Base-by-base conservation (phyloP, 306 rosid genomes). In the Alnus rubra region DNA sequence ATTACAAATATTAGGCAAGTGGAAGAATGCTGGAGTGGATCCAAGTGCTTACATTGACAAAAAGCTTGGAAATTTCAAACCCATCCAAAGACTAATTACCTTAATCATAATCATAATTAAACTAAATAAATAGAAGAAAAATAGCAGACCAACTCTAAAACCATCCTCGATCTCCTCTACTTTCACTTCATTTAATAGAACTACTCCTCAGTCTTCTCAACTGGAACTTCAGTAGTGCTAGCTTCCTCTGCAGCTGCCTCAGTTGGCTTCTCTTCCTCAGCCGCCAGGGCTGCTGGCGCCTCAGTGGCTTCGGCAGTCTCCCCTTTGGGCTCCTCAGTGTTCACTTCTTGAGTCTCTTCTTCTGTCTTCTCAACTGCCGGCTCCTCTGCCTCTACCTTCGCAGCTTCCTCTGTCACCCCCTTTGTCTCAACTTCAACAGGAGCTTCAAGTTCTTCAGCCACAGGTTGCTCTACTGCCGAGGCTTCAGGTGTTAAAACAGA, bases 201-300 rank as follows among this genome's bases (percentile, higher is more conserved):
- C 77, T 82, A 94, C 23, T 88, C 92, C 60, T 90, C 96, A 42
- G 80, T 51, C 79, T 85, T 90, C 87, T 86, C 92, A 84, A 69
- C 70, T 1, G 87, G 77, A 53, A 71, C 79, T 65, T 78, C 81
- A 39, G 85, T 67, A 39, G 85, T 58, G 44, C n/a, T 47, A 5
- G 47, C 63, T 78, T 85, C 89, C 58, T 28, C 86, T 70, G n/a
- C n/a, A n/a, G 71, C 82, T 83, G 81, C 12, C 54, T 89, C 90
- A 39, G 68, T 85, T 69, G 81, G 28, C 80, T 86, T 85, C 82
- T 84, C 83, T 70, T 83, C 82, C 72, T 88, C 83, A 15, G 13
- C 67, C 9, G 30, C 76, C 9, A 86, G 28, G 15, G 76, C 69
- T 74, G 65, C 23, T 47, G 82, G 82, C 71, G 79, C 71, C 23